Percentiles rank a stretch among this genome's conserved stretches.
Conservation (phyloP, 2,329 filamentous ascomycete species). For the Trichoderma afroharzianum region DNA sequence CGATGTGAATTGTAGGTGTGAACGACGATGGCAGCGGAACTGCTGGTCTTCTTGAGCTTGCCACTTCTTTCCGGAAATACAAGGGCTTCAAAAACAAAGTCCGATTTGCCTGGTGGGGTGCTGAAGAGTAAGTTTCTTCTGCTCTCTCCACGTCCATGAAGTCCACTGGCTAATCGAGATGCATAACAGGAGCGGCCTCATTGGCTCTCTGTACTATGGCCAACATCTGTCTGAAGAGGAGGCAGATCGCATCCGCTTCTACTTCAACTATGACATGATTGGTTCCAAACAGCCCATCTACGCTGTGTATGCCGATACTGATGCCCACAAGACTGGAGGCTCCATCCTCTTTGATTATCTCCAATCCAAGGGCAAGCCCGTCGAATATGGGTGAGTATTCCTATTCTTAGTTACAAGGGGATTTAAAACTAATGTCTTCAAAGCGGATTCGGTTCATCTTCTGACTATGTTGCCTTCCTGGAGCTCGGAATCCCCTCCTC, state of each 20-base stretch:
- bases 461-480: conserved; percentile 39
- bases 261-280: conserved; percentile 72
- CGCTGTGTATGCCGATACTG: conserved; percentile 38
- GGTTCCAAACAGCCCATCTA: conserved; percentile 40
- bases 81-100: conserved; percentile 37
- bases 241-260: conserved; percentile 57
- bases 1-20: conserved; percentile 19
- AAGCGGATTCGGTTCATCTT: conserved; percentile 32
- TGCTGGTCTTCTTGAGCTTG: conserved; percentile 35
- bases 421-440: background rate
- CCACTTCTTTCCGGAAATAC: conserved; percentile 33
- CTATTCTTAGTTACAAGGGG: too few species aligned
- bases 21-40: conserved; percentile 40
- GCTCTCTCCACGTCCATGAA: background rate
- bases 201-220: conserved; percentile 43
- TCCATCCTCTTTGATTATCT: conserved; percentile 32
- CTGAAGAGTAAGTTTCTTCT: conserved; percentile 33
- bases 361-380: conserved; percentile 26
- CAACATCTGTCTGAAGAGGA: conserved; percentile 34
- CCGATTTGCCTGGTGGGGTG: conserved; percentile 40
- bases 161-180: background rate
- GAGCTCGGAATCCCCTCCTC: conserved; percentile 35
- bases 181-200: conserved; percentile 34
- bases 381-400: conserved; percentile 25
- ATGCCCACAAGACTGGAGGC: conserved; percentile 36